Evolutionary conservation across 441 rosid species (phyloP).

Genomic region (Raphanus hybrid): DNA sequence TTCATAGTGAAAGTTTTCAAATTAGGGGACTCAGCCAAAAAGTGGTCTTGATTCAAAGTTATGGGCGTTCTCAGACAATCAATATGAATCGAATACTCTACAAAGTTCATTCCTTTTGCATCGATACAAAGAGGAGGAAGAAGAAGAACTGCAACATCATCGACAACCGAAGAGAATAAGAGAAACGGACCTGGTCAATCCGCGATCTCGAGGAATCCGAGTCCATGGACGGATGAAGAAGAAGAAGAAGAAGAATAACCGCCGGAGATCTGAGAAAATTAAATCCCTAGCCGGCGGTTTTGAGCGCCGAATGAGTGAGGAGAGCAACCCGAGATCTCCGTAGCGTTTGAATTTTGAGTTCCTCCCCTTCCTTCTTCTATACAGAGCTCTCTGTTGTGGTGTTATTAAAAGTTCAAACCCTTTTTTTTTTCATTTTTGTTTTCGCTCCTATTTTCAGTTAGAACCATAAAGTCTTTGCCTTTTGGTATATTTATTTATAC

Average conservation of each 20-base stretch:
- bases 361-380: slow-evolving; percentile 14
- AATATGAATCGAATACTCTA: slow-evolving; percentile 6
- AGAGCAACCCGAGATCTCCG: slow-evolving; percentile 23
- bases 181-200: slow-evolving; percentile 16
- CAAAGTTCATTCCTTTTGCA: slow-evolving; percentile 14
- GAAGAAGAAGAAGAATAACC: slow-evolving; percentile 2
- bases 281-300: slow-evolving; percentile 41
- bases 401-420: neutral
- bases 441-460: slow-evolving; percentile 1
- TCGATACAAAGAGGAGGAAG: slow-evolving; percentile 10
- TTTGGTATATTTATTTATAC: neutral
- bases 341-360: slow-evolving; percentile 37
- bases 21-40: neutral
- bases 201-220: slow-evolving; percentile 3
- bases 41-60: slow-evolving; percentile 13
- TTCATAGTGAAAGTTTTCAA: neutral
- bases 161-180: neutral
- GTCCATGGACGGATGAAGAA: neutral
- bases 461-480: slow-evolving; percentile 24
- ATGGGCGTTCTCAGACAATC: slow-evolving; percentile 1
- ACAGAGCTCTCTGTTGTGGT: neutral
- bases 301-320: slow-evolving; percentile 20
- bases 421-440: neutral
- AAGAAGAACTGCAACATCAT: neutral
- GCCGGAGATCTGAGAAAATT: slow-evolving; percentile 15